A percentile compares a stretch with the other conserved stretches of the same genome.
Conservation (phyloP, 2,329 filamentous ascomycete genomes). For the Colletotrichum truncatum region DNA sequence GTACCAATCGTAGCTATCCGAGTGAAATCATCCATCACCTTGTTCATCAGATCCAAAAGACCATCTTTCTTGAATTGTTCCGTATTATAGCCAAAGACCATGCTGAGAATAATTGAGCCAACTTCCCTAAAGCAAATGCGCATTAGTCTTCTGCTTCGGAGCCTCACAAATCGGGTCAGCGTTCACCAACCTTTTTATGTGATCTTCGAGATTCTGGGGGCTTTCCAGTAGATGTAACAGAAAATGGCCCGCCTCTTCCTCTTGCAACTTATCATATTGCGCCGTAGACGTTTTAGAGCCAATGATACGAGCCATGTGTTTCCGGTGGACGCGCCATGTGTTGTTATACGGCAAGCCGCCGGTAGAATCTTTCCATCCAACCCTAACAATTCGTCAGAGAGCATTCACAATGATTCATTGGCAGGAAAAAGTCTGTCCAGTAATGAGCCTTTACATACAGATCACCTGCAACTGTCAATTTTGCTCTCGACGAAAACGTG, state of each 20-base stretch:
- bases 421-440: not conserved
- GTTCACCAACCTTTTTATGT: slow-evolving; percentile 50
- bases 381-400: not conserved
- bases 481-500: slow-evolving; percentile 43
- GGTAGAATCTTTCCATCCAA: slow-evolving; percentile 49
- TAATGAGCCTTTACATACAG: slow-evolving; percentile 39
- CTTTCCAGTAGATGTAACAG: slow-evolving; percentile 51
- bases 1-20: not conserved
- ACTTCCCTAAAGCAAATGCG: not conserved
- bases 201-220: slow-evolving; percentile 47
- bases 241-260: slow-evolving; percentile 53
- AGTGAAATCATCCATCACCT: not conserved
- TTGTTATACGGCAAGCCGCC: slow-evolving; percentile 46
- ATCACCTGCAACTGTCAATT: slow-evolving; percentile 41
- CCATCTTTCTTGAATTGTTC: slow-evolving; percentile 1
- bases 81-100: slow-evolving; percentile 2
- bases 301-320: slow-evolving; percentile 51
- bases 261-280: slow-evolving; percentile 51
- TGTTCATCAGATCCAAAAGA: not conserved
- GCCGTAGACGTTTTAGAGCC: slow-evolving; percentile 49
- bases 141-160: not conserved
- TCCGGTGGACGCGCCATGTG: slow-evolving; percentile 52
- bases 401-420: too few species aligned
- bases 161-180: too few species aligned
- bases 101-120: not conserved